Evolutionary conservation across 306 rosid genomes (phyloP), one percentile per base, ranked within the genome.

Genomic region (Trifolium pratense): DNA sequence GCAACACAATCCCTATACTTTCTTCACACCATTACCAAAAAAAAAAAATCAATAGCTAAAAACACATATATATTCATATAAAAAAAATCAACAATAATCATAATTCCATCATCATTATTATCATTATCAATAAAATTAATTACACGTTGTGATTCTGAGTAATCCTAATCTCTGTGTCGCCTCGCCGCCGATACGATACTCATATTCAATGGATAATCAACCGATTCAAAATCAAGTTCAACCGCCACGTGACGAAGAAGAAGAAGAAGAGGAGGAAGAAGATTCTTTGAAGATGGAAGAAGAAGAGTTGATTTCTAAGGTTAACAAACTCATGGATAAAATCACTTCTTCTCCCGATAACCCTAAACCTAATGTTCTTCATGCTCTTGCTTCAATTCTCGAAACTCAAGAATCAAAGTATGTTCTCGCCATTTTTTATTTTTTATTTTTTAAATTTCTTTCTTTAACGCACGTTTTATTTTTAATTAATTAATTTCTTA

Each of bases 311-410:
- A 58, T 89, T 43, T 79, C 83, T 2, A 88, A 83, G 89, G 99
- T 91, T 71, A 87, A 84, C 78, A 88, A 81, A 79, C 86, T 90
- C 45, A 95, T 91, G 93, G 97, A 92, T 15, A 92, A 82, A 86
- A 81, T 88, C 57, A 92, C 89, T 64, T 71, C 90, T 1, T 60
- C 93, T 36, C 87, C 92, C 51, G 96, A 92, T 43, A 92, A 86
- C 84, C 97, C 99, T 78, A 90, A 82, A 45, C 81, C 92, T 26
- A 62, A 78, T 25, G 89, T 82, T 13, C 92, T 95, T 3, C 99
- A 95, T 32, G 93, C 99, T 14, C 89, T 95, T 16, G 97, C 97
- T 0, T 83, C 99, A 7, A 84, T 95, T 65, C 90, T 95, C 9
- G 97, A 95, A 83, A 82, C 84, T 0, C 93, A 92, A 52, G 99